phyloP scores from a whole-genome alignment of 2,329 filamentous ascomycete species.

The Aspergillus aculeatus region DNA sequence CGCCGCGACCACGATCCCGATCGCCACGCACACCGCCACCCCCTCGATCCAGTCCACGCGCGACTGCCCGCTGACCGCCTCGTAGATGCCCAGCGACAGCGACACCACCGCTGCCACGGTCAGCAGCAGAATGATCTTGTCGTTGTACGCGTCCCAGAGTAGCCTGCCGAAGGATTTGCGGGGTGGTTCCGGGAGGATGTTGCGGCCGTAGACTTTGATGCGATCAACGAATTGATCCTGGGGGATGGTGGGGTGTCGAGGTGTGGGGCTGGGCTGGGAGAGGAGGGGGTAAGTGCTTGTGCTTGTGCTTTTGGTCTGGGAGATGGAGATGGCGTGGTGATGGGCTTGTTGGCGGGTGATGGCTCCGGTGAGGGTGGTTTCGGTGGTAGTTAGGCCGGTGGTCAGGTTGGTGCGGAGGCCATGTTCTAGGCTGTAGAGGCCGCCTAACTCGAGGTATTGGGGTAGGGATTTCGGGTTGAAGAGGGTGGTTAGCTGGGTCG shows the following conservation, averaged over 20 bases:
- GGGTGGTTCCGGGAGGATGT: constrained; percentile 62
- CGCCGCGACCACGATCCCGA: constrained; percentile 70
- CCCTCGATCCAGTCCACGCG: constrained; percentile 76
- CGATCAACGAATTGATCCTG: constrained; percentile 55
- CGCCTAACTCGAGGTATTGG: constrained; percentile 67
- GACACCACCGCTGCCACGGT: constrained; percentile 68
- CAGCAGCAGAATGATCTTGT: constrained; percentile 70
- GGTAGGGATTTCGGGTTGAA: constrained; percentile 70
- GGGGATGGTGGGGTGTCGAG: too few relatives aligned
- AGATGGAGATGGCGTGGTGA: neutral
- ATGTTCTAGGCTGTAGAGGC: constrained; percentile 66
- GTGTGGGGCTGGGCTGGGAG: too few relatives aligned
- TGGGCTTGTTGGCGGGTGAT: constrained; percentile 3
- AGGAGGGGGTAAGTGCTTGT: too few relatives aligned
- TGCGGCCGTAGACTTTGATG: constrained; percentile 66
- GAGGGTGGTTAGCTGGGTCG: constrained; percentile 69
- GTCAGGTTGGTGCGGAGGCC: constrained; percentile 64
- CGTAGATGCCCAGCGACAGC: constrained; percentile 68
- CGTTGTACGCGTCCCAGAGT: constrained; percentile 74
- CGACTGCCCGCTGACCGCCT: constrained; percentile 53
- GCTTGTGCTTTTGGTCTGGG: too few relatives aligned
- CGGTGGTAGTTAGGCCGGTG: constrained; percentile 66
- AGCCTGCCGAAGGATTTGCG: constrained; percentile 65
- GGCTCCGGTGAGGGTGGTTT: constrained; percentile 44
- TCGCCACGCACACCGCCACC: constrained; percentile 73